phyloP scores from a whole-genome alignment of 2,329 filamentous ascomycete genomes.

The Scedosporium aurantiacum region DNA sequence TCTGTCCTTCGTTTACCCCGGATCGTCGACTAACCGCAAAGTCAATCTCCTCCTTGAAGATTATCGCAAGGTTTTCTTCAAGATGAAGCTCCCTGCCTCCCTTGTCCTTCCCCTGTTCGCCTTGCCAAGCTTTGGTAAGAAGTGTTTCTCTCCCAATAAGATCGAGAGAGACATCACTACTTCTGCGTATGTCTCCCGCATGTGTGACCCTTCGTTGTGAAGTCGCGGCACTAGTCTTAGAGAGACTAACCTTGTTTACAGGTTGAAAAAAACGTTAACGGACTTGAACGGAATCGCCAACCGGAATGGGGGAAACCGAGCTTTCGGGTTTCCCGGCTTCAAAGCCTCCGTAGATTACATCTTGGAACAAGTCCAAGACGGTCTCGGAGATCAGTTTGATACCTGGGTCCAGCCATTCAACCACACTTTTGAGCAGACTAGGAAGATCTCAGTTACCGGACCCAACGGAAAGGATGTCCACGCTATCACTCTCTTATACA shows the following conservation, averaged over 20 bases:
- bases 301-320: slow-evolving; percentile 47
- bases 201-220: not conserved
- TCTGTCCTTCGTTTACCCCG: not conserved
- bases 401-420: slow-evolving; percentile 35
- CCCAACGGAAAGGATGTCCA: slow-evolving; percentile 32
- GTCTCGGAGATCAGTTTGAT: slow-evolving; percentile 29
- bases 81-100: slow-evolving; percentile 1
- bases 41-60: not conserved
- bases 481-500: slow-evolving; percentile 33
- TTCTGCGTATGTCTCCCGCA: slow-evolving; percentile 21
- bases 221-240: not conserved
- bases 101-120: not conserved
- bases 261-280: slow-evolving; percentile 42
- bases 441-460: slow-evolving; percentile 30
- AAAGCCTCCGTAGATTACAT: slow-evolving; percentile 47
- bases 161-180: slow-evolving; percentile 27
- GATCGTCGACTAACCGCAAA: too few species aligned
- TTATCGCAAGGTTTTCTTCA: not conserved
- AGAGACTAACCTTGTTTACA: slow-evolving; percentile 14
- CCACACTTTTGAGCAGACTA: slow-evolving; percentile 31
- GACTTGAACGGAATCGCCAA: slow-evolving; percentile 42
- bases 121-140: not conserved
- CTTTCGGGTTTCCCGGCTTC: slow-evolving; percentile 49
- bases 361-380: slow-evolving; percentile 29
- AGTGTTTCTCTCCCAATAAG: slow-evolving; percentile 24